Conservation (phyloP, 208 protist genomes). For the Willaertia magna region DNA sequence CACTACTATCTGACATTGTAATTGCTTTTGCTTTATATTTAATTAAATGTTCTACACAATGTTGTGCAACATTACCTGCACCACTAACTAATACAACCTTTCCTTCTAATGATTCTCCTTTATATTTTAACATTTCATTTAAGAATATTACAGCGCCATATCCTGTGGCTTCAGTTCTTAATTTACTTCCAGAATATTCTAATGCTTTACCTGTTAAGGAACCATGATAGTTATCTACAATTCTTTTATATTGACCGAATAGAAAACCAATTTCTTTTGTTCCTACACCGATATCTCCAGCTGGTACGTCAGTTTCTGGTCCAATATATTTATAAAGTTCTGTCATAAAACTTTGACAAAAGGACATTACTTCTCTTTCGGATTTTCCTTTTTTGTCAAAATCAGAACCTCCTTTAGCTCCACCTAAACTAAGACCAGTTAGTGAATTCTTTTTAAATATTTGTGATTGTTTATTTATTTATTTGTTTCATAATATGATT, state of each 20-base stretch:
- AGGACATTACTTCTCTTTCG: constrained; percentile 74
- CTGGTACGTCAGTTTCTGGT: constrained; percentile 72
- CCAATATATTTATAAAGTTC: constrained; percentile 73
- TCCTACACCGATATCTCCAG: constrained; percentile 84
- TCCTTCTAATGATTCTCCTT: constrained; percentile 43
- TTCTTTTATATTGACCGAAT: constrained; percentile 68
- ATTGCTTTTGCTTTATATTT: constrained; percentile 62
- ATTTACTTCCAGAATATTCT: constrained; percentile 66
- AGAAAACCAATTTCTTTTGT: constrained; percentile 72
- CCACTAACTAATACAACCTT: constrained; percentile 64
- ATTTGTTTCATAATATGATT: too few species aligned
- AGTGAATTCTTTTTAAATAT: constrained; percentile 85
- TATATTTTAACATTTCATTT: constrained; percentile 50
- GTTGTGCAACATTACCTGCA: constrained; percentile 75
- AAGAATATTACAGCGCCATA: constrained; percentile 78
- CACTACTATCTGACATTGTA: constrained; percentile 59
- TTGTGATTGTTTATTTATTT: too few species aligned
- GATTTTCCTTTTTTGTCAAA: constrained; percentile 80
- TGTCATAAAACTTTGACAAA: constrained; percentile 74
- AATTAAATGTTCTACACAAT: constrained; percentile 57
- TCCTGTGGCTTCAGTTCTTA: constrained; percentile 79
- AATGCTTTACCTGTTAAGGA: constrained; percentile 75
- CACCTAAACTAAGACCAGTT: constrained; percentile 73
- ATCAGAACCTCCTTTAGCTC: constrained; percentile 78
- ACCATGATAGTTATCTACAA: constrained; percentile 57